Base-by-base conservation (phyloP, 106 monocot genomes). In the Dioscorea dumetorum region DNA sequence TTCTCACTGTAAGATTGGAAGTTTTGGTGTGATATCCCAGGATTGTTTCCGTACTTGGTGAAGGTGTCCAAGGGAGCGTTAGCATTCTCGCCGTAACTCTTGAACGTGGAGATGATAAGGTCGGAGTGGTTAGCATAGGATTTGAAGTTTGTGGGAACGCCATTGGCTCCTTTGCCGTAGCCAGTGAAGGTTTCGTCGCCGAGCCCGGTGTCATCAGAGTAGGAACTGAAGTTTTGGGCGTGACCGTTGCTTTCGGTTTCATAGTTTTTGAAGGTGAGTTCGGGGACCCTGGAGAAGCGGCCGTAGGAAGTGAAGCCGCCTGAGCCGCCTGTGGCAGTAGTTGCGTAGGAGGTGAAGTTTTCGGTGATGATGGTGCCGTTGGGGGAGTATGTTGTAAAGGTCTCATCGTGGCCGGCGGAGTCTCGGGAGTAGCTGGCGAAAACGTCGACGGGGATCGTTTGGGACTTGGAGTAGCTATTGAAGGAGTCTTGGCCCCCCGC, bases 311-410 rank as follows among this genome's bases (percentile, higher is more conserved):
- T 17, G 74, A 93, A 99, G 5, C 71, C 70, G 31, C 77, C 77
- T 51, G 79, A 8, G 24, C 90, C 99, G 48, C 80, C 86, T 19
- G 63, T 67, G 22, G 88, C 72, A 56, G 58, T 32, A 66, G 78
- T 49, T 69, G 71, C 87, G 75, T 99, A 99, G n/a, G 73, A 73
- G 68, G 93, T 90, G 90, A 99, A 93, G 79, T 99, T 99, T 53
- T 76, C 20, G 58, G 90, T 90, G 61, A 76, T 82, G 33, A 90
- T 79, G 68, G 87, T 93, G 41, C 86, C 93, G 24, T 82, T 49
- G 34, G 71, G 60, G 23, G 74, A 61, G 72, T 99, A 99, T 62
- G 28, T 22, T 18, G 79, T 8, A 73, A 99, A 99, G 18, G 52
- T 4, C 69, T 79, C 82, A 14, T 73, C 48, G 63, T 79, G 78